Base-by-base conservation (phyloP, 495 filamentous ascomycete genomes). In the Penicillium paradoxum region DNA sequence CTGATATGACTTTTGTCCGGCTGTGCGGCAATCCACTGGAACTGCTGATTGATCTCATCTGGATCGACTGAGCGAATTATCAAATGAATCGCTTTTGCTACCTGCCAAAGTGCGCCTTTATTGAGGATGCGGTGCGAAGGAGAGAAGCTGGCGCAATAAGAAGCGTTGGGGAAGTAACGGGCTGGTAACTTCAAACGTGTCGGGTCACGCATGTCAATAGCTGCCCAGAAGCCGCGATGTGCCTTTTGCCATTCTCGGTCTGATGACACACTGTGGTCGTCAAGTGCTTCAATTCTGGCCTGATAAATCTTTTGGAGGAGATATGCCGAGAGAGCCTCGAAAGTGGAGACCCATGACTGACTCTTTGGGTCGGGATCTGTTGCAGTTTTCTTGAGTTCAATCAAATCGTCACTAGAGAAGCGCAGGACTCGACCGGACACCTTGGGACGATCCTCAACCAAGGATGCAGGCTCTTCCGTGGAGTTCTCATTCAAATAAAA, bases 101-200 rank as follows among this genome's bases (percentile, higher is more conserved):
- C 24, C 33, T 38, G 15, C 46, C 34, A 49, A 14, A 29, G 22
- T 3, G 13, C 8, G 15, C 34, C 33, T 8, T 8, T 29, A 8
- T 18, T 17, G 10, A 38, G 46, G 10, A 27, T 3, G 4, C 13
- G 22, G 15, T 38, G 22, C 2, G 46, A 49, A 5, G 46, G 2
- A 11, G 14, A 27, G 14, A n/a, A 6, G 2, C 9, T 17, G 5
- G 14, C 11, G n/a, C 46, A 49, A 24, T 53, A 29, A 19, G 27
- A 33, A n/a, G 51, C 51, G 6, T 53, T 53, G 2, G 51, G 41
- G n/a, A 53, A 46, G 22, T 53, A 53, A 10, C 33, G 25, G 10
- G 30, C 13, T 2, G 51, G 33, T 10, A 53, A 21, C 3, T 40
- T 39, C 17, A 53, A 43, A 6, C 51, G 51, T 9, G 13, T 17